A percentile compares a stretch with the other conserved stretches of the same genome.
These are phyloP conservation scores for Ophiostoma quercus DNA, from an alignment of 2,329 filamentous ascomycete species.

Conservation along the genomic window DNA sequence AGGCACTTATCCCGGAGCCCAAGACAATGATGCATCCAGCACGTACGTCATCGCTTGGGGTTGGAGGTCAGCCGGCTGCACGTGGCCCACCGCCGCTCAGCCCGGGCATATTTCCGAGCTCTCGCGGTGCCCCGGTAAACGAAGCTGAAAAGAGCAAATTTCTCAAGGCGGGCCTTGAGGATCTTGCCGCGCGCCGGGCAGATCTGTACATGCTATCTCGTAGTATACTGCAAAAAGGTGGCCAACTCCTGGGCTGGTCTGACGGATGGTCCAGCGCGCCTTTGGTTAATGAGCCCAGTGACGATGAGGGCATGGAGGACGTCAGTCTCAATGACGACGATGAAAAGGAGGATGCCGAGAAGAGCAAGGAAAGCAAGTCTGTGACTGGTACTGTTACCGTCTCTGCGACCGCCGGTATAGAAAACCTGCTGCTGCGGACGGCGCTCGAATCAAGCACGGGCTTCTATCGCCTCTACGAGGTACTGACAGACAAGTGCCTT, in stretches of 20 bases:
- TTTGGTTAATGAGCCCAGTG: slow-evolving; percentile 36
- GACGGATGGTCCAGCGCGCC: slow-evolving; percentile 66
- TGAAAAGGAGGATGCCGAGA: slow-evolving; percentile 18
- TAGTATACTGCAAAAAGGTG: slow-evolving; percentile 70
- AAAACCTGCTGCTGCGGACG: slow-evolving; percentile 53
- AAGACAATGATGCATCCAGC: slow-evolving; percentile 68
- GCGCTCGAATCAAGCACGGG: slow-evolving; percentile 57
- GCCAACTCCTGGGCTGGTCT: slow-evolving; percentile 66
- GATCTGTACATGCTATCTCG: slow-evolving; percentile 77
- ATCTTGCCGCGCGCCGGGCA: slow-evolving; percentile 74
- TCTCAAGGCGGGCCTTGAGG: slow-evolving; percentile 64
- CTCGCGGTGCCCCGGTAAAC: slow-evolving; percentile 36
- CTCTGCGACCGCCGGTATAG: slow-evolving; percentile 41
- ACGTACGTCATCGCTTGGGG: slow-evolving; percentile 54
- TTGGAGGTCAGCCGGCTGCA: slow-evolving; percentile 35
- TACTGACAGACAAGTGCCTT: slow-evolving; percentile 76
- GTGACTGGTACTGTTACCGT: slow-evolving; percentile 6
- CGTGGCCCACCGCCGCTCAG: slow-evolving; percentile 40
- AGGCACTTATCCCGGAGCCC: slow-evolving; percentile 58
- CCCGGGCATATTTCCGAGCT: slow-evolving; percentile 50
- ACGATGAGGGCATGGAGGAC: slow-evolving; percentile 50
- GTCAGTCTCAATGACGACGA: slow-evolving; percentile 47
- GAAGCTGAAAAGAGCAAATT: slow-evolving; percentile 46
- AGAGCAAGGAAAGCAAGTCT: slow-evolving; percentile 20
- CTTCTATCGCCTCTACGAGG: slow-evolving; percentile 65